Evolutionary conservation across 2,329 filamentous ascomycete genomes (phyloP), one percentile per base, ranked within the genome.

Genomic region (Clonostachys rhizophaga): DNA sequence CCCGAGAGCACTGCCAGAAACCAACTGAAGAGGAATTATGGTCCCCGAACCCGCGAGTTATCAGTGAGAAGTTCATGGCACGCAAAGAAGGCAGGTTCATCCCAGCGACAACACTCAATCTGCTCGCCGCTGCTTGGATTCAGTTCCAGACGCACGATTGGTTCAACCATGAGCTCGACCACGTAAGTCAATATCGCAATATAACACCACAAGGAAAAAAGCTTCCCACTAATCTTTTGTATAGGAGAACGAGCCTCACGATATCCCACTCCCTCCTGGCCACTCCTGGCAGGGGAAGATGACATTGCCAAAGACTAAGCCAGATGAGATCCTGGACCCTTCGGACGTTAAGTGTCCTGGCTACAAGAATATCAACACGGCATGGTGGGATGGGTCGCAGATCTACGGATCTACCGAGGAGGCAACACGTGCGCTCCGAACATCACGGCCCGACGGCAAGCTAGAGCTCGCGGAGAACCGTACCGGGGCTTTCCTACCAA

Each of bases 111-210:
- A 69, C 60, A 2, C 47, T 74, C 48, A 75, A 75, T 47, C 50
- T 75, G 37, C 56, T 75, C 7, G 71, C 71, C 4, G 71, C 71
- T 13, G 71, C 71, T 2, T 75, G 71, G 70, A 73, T 74, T n/a
- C 71, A 75, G 51, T 74, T 74, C 45, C 69, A 73, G 47, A 65
- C 65, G 1, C 70, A 74, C 47, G 69, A 71, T 48, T 72, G 68
- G 68, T 63, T 66, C 45, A 56, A 60, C 37, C 60, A 65, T 49
- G 54, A 60, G 20, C 47, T 50, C 6, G 54, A 39, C 10, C 36
- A 13, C 5, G 36, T 58, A 40, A 63, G 57, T 42, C 49, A 18
- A 30, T 9, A 30, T 30, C 8, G 8, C 24, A 10, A 30, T 30
- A 30, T 30, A 9, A 10, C 24, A 30, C 4, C 24, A 30, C 2